These are phyloP conservation scores for Ogataea siamensis DNA, from an alignment of 805 yeast genomes.

Conservation along the genomic window DNA sequence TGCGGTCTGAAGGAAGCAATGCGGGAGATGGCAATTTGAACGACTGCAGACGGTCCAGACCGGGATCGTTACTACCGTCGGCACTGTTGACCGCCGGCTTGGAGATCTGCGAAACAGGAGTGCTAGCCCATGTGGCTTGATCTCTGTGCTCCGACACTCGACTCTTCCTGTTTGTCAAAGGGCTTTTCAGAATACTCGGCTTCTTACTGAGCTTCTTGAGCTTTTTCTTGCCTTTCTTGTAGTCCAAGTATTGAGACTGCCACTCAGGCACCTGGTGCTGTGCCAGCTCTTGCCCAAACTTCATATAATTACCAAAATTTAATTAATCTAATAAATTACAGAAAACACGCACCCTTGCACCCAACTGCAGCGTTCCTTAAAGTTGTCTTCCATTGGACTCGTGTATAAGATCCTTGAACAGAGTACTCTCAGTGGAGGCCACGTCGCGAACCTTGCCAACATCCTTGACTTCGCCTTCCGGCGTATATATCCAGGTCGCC, in stretches of 20 bases:
- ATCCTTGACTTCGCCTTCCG: slow-evolving; percentile 35
- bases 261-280: slow-evolving; percentile 83
- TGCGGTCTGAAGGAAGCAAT: slow-evolving; percentile 10
- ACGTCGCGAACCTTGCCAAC: slow-evolving; percentile 21
- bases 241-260: slow-evolving; percentile 78
- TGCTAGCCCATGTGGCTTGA: neutral
- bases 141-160: neutral
- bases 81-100: slow-evolving; percentile 1
- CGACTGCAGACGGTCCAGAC: slow-evolving; percentile 17
- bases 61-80: neutral
- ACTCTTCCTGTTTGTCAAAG: neutral
- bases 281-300: slow-evolving; percentile 64
- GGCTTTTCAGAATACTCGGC: slow-evolving; percentile 13
- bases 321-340: neutral
- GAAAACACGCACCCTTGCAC: slow-evolving; percentile 5
- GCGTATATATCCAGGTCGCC: slow-evolving; percentile 37
- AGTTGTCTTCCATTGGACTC: slow-evolving; percentile 20
- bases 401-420: slow-evolving; percentile 27
- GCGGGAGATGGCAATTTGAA: slow-evolving; percentile 31
- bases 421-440: slow-evolving; percentile 30
- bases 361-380: neutral
- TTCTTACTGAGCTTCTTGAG: slow-evolving; percentile 32
- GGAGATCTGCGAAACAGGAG: neutral
- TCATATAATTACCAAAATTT: slow-evolving; percentile 41
- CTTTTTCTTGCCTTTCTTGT: slow-evolving; percentile 47